phyloP scores from a whole-genome alignment of 2,329 filamentous ascomycete species.

The Cordyceps militaris region DNA sequence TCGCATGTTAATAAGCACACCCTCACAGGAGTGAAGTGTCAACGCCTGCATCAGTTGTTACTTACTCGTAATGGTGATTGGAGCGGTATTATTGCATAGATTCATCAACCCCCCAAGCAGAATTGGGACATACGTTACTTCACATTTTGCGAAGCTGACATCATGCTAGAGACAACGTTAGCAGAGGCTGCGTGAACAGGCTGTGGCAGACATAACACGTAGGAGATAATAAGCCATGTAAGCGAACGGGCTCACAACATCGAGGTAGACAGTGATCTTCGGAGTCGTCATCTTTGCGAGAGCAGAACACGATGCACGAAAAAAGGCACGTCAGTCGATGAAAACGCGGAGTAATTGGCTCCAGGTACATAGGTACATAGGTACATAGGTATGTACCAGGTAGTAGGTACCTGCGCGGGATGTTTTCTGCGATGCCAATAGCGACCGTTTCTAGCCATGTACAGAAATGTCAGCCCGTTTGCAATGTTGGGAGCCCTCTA shows the following conservation, averaged over 20 bases:
- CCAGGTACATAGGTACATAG: no score
- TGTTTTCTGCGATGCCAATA: no score
- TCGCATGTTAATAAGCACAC: neutral
- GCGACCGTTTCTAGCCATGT: no score
- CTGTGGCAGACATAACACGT: constrained; percentile 23
- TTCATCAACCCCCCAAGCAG: constrained; percentile 33
- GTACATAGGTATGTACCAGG: neutral
- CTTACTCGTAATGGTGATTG: constrained; percentile 31
- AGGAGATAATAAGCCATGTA: constrained; percentile 33
- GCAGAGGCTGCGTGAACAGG: neutral
- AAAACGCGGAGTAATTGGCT: neutral
- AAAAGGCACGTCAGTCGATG: neutral
- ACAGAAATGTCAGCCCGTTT: no score
- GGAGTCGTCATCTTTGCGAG: constrained; percentile 9
- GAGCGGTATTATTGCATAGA: constrained; percentile 29
- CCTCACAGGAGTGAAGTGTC: neutral
- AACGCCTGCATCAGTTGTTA: neutral
- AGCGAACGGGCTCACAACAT: constrained; percentile 34
- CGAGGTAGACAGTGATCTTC: constrained; percentile 32
- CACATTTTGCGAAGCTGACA: constrained; percentile 23
- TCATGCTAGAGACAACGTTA: constrained; percentile 21
- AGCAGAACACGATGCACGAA: no score
- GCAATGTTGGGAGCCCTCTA: no score
- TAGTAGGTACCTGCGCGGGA: no score
- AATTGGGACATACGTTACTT: constrained; percentile 30